phyloP scores from a whole-genome alignment of 148 eudicot species.

The Cornus florida region DNA sequence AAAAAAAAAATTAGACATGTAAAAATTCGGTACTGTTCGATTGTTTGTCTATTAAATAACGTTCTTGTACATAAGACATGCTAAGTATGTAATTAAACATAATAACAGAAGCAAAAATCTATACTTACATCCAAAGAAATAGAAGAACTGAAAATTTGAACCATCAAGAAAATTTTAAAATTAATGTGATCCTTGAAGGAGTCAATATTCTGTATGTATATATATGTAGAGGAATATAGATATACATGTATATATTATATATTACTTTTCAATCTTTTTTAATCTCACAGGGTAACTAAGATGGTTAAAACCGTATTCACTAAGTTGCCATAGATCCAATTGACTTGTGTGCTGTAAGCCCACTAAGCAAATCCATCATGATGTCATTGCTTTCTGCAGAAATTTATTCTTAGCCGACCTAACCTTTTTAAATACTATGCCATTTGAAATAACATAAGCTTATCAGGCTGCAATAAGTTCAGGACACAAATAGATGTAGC shows the following conservation, averaged over 20 bases:
- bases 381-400: neutral
- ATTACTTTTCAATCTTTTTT: neutral
- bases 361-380: neutral
- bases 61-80: neutral
- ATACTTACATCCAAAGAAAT: neutral
- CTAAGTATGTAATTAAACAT: neutral
- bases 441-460: neutral
- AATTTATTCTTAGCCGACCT: neutral
- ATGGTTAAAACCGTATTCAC: neutral
- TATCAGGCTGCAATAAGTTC: neutral
- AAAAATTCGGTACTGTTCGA: neutral
- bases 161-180: neutral
- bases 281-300: neutral
- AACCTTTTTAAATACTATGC: neutral
- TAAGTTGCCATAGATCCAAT: neutral
- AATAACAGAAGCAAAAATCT: neutral
- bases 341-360: neutral
- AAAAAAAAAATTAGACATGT: constrained; percentile 2
- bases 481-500: neutral
- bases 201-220: neutral
- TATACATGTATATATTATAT: neutral
- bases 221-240: neutral
- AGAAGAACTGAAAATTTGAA: neutral
- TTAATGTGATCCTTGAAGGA: neutral
- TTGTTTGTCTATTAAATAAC: neutral